Percentiles rank a stretch among this genome's conserved stretches.
phyloP scores from a whole-genome alignment of 805 yeast species.

The Ogataea sp. region DNA sequence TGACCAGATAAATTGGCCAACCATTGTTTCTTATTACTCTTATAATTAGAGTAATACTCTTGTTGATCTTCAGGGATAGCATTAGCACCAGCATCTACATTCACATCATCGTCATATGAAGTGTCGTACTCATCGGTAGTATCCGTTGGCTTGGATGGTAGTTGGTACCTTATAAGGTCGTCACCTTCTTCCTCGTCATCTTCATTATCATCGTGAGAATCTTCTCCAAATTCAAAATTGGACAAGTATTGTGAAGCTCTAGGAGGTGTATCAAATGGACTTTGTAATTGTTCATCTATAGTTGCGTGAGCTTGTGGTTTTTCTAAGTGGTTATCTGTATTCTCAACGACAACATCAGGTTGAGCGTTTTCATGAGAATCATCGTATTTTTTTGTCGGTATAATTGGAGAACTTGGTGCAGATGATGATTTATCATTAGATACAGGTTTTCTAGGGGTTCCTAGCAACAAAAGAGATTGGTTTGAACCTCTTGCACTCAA shows the following conservation, averaged over 20 bases:
- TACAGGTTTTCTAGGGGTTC: neutral
- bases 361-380: neutral
- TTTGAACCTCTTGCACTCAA: conserved; percentile 9
- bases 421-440: neutral
- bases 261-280: conserved; percentile 15
- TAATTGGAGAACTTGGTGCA: no score
- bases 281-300: neutral
- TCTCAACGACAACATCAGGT: neutral
- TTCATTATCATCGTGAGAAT: neutral
- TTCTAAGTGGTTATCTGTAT: neutral
- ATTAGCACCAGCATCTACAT: no score
- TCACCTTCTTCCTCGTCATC: neutral
- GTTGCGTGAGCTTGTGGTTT: neutral
- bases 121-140: no score
- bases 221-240: neutral
- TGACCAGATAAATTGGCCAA: conserved; percentile 19
- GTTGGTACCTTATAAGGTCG: no score
- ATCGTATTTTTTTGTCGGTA: no score
- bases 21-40: conserved; percentile 33
- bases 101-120: no score
- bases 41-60: conserved; percentile 36
- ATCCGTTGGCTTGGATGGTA: no score
- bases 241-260: conserved; percentile 6
- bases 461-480: conserved; percentile 6
- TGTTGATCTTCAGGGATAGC: conserved; percentile 1